These are phyloP conservation scores for Ilyonectria mors-panacis DNA, from an alignment of 2,329 filamentous ascomycete genomes.

Conservation along the genomic window DNA sequence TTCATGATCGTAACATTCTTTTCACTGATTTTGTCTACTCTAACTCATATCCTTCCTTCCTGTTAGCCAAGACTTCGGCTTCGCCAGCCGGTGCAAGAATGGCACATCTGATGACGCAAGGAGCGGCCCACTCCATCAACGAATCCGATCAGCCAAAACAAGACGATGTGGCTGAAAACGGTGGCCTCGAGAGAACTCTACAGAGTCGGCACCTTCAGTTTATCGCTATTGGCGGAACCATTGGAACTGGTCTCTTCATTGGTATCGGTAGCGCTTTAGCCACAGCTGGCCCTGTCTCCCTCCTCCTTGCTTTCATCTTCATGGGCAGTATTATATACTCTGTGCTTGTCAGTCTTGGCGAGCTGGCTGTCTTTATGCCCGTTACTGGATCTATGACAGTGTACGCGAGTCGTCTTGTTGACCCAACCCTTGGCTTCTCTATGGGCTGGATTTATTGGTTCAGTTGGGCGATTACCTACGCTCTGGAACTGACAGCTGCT, in stretches of 20 bases:
- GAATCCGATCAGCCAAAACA: background rate
- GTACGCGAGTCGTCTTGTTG: constrained; percentile 64
- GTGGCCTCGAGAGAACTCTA: constrained; percentile 15
- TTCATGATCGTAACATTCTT: background rate
- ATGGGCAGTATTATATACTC: constrained; percentile 21
- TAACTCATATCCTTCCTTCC: background rate
- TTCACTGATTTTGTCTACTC: background rate
- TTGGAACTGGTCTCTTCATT: constrained; percentile 22
- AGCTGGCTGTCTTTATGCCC: constrained; percentile 75
- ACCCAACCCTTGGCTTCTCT: constrained; percentile 58
- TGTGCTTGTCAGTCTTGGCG: constrained; percentile 58
- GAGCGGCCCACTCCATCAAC: background rate
- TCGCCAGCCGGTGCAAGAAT: too few relatives aligned
- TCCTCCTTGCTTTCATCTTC: constrained; percentile 19
- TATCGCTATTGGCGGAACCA: constrained; percentile 23
- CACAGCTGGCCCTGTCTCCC: constrained; percentile 18
- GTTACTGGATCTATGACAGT: constrained; percentile 67
- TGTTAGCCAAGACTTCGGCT: too few relatives aligned
- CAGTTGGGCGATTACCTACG: constrained; percentile 30
- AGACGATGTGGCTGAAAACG: background rate
- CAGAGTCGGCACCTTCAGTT: constrained; percentile 24
- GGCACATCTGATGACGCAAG: background rate
- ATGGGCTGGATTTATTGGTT: constrained; percentile 32
- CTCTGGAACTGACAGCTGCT: constrained; percentile 40
- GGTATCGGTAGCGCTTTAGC: constrained; percentile 23